Base-by-base conservation (phyloP, 768 basidiomycete genomes). In the Agaricus subrufescens region DNA sequence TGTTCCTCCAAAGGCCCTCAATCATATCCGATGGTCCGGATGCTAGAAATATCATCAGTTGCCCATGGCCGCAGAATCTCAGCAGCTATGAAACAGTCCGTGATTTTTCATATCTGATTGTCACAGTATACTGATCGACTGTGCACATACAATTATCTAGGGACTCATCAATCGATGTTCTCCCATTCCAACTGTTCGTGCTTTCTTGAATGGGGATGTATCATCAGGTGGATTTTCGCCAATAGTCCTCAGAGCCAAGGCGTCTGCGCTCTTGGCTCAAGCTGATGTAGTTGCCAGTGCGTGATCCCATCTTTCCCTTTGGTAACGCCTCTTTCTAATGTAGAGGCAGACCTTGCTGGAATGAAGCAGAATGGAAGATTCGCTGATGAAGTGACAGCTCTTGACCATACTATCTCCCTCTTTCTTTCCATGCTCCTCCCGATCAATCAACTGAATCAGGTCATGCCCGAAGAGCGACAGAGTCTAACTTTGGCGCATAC, bases 1-100 rank as follows among this genome's bases (percentile, higher is more conserved):
- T 86, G 4, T 80, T 83, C 9, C 76, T 91, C 5, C 84, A 82
- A 30, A 85, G 85, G 58, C 87, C 88, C 4, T 72, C 76, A 9
- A 74, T 83, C 42, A 82, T 91, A 42, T 80, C 83, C 14, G 88
- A 91, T 60, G 80, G 81, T 48, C 73, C 77, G 37, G 78, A 82
- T 53, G 72, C 78, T 10, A 78, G 74, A 61, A 74, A 81, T 44
- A 75, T 85, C 19, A 85, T 91, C 60, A 79, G 77, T 59, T 84
- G 85, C 63, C 87, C 89, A 11, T 92, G 89, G 88, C 88, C 90
- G 19, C 83, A 88, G 66, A 74, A 78, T 49, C 78, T 87, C 67
- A 77, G 83, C 58, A 85, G 87, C 58, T 91, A 91, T 61, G 83
- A 86, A 70, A 73, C 78, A 49, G 90, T 87, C 67, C 67, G 80